These are phyloP conservation scores for Aspergillus haitiensis DNA, from an alignment of 495 filamentous ascomycete species.

Conservation along the genomic window DNA sequence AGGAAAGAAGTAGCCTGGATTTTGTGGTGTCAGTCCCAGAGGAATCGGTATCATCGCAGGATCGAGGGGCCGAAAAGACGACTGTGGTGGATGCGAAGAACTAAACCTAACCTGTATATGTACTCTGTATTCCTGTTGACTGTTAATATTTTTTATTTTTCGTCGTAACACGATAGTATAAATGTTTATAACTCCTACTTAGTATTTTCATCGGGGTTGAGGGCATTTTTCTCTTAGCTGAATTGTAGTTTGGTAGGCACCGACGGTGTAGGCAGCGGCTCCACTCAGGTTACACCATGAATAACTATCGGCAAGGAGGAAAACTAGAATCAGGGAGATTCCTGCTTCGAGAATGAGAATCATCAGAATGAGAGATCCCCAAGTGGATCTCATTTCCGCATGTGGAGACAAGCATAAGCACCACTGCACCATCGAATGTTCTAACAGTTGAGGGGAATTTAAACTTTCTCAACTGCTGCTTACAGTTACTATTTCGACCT, in stretches of 20 bases:
- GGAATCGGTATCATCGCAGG: slow-evolving; percentile 17
- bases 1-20: slow-evolving; percentile 7
- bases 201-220: too few species aligned
- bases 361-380: background rate
- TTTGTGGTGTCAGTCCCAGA: slow-evolving; percentile 12
- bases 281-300: too few species aligned
- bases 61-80: slow-evolving; percentile 20
- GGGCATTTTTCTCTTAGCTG: too few species aligned
- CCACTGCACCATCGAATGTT: background rate
- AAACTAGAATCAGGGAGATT: background rate
- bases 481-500: background rate
- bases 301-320: background rate
- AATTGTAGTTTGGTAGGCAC: too few species aligned
- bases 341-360: background rate
- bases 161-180: background rate
- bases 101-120: background rate
- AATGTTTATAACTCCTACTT: too few species aligned
- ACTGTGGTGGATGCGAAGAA: background rate
- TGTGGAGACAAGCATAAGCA: background rate
- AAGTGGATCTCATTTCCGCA: background rate
- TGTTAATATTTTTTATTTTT: background rate
- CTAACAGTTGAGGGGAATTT: background rate
- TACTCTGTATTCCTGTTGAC: background rate
- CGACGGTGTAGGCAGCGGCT: too few species aligned
- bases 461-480: background rate